Evolutionary conservation across 345 rosid genomes (phyloP).

Genomic region (Dimocarpus longan): DNA sequence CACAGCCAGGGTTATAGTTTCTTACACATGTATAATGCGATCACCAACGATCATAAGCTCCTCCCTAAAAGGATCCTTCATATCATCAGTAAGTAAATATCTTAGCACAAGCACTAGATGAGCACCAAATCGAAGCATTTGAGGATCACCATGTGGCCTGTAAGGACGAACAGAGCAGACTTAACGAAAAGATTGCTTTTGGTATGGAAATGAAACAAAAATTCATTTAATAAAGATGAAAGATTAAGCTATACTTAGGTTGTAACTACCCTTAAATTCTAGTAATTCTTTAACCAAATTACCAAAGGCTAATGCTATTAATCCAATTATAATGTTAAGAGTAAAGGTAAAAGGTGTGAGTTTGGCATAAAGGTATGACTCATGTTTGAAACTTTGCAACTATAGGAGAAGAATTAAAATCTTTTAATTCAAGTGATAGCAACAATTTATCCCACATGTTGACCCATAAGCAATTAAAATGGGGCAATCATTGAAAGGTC

Average conservation of each 20-base stretch:
- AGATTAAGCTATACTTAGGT: not conserved
- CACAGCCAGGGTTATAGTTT: conserved; percentile 5
- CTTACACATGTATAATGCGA: conserved; percentile 88
- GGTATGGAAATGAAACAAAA: not conserved
- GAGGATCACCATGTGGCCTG: conserved; percentile 99
- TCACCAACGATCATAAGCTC: conserved; percentile 91
- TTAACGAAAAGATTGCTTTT: conserved; percentile 16
- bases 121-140: conserved; percentile 95
- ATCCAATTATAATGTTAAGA: conserved; percentile 4
- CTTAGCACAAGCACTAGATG: conserved; percentile 94
- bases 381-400: not conserved
- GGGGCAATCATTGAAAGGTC: not conserved
- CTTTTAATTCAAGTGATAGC: conserved; percentile 13
- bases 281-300: not conserved
- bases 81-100: conserved; percentile 67
- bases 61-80: conserved; percentile 73
- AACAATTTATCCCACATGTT: not conserved
- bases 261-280: not conserved
- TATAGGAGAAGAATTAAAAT: not conserved
- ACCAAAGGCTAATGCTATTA: not conserved
- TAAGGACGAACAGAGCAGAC: conserved; percentile 24
- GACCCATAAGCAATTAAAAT: not conserved
- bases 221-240: not conserved
- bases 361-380: not conserved
- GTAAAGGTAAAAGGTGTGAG: not conserved